A percentile compares a stretch with the other conserved stretches of the same genome.
phyloP scores from a whole-genome alignment of 2,329 filamentous ascomycete species.

The Xylaria sp. region DNA sequence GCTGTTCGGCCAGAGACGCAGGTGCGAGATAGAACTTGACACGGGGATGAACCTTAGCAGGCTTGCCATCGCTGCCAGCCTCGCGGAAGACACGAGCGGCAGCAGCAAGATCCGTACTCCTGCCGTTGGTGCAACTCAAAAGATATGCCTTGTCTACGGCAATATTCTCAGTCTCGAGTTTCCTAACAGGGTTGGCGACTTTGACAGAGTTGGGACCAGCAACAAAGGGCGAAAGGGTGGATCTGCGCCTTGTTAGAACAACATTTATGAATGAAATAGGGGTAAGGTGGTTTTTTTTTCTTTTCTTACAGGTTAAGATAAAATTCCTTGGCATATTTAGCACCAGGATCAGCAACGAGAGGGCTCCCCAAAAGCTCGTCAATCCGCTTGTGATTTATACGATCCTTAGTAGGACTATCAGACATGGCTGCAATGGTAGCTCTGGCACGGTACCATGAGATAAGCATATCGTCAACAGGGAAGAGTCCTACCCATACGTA shows the following conservation, averaged over 20 bases:
- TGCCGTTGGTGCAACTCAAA: constrained; percentile 86
- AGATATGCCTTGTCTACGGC: constrained; percentile 82
- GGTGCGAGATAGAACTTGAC: constrained; percentile 91
- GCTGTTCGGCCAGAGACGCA: constrained; percentile 78
- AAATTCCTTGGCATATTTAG: constrained; percentile 80
- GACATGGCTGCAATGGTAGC: constrained; percentile 72
- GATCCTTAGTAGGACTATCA: constrained; percentile 51
- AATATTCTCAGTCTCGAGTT: constrained; percentile 75
- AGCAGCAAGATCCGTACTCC: constrained; percentile 77
- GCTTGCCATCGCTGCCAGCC: constrained; percentile 65
- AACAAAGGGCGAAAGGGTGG: constrained; percentile 81
- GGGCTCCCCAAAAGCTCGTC: constrained; percentile 72
- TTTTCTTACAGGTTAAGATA: constrained; percentile 81
- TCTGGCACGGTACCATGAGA: constrained; percentile 75
- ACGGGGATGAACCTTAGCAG: constrained; percentile 71
- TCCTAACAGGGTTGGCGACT: constrained; percentile 73
- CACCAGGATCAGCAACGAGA: constrained; percentile 72
- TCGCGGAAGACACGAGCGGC: constrained; percentile 86
- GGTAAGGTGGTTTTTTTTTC: too few relatives aligned
- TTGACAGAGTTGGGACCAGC: constrained; percentile 92
- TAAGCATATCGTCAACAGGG: constrained; percentile 74
- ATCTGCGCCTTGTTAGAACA: too few relatives aligned
- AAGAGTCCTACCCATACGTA: constrained; percentile 60
- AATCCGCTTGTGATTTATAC: constrained; percentile 73
- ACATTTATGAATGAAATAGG: too few relatives aligned